Conservation (phyloP, 495 filamentous ascomycete species). For the Penicillium subrubescens region DNA sequence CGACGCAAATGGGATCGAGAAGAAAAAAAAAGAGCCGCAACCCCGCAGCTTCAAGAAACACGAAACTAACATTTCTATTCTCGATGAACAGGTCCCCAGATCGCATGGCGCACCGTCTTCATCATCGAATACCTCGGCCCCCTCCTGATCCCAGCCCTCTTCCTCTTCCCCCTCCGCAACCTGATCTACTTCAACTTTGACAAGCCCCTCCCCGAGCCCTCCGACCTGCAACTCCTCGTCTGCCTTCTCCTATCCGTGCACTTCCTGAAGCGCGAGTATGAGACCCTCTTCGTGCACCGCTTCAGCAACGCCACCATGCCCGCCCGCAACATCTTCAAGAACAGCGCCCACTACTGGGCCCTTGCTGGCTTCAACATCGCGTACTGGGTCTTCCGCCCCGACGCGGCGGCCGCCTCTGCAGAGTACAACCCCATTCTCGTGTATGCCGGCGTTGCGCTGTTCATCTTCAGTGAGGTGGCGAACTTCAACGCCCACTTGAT, state of each 20-base stretch:
- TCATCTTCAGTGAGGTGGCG: constrained; percentile 70
- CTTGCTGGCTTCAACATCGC: constrained; percentile 80
- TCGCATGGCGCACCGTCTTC: constrained; percentile 92
- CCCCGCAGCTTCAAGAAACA: not conserved
- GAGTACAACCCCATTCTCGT: constrained; percentile 50
- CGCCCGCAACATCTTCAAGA: constrained; percentile 82
- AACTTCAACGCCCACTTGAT: constrained; percentile 80
- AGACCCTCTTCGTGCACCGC: constrained; percentile 92
- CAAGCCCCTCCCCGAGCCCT: constrained; percentile 52
- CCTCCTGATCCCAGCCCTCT: constrained; percentile 81
- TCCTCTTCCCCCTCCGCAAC: constrained; percentile 68
- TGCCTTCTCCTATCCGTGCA: constrained; percentile 73
- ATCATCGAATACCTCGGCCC: constrained; percentile 93
- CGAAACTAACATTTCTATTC: constrained; percentile 15
- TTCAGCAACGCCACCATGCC: constrained; percentile 96
- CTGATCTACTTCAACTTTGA: constrained; percentile 68
- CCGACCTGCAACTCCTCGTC: constrained; percentile 68
- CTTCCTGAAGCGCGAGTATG: constrained; percentile 93
- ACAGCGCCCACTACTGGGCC: constrained; percentile 88
- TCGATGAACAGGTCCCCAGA: constrained; percentile 72
- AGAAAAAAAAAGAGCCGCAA: not conserved
- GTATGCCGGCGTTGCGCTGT: constrained; percentile 68
- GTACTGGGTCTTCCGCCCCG: constrained; percentile 81
- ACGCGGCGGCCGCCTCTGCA: constrained; percentile 54
- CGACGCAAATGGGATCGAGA: not conserved